Conservation (phyloP, 1,139 yeast genomes). For the Candida sp. region DNA sequence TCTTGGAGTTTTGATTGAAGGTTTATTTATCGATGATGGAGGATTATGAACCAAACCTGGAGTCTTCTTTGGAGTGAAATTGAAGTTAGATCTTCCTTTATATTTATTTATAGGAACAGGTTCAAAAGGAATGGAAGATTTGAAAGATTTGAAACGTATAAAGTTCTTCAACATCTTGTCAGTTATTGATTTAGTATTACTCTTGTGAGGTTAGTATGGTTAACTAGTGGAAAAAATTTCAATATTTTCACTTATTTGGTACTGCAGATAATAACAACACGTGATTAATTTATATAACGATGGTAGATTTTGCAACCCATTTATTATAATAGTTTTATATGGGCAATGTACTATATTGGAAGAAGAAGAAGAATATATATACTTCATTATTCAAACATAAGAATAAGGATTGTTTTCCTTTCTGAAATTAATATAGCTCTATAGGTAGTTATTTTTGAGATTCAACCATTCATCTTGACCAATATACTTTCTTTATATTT, state of each 20-base stretch:
- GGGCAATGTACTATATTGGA: no score
- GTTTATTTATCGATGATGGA: slow-evolving; percentile 25
- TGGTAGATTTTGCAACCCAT: not conserved
- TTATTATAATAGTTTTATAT: no score
- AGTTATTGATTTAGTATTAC: slow-evolving; percentile 28
- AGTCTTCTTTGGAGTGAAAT: slow-evolving; percentile 39
- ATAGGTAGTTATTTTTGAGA: no score
- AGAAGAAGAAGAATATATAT: no score
- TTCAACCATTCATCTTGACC: no score
- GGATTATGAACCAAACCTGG: slow-evolving; percentile 41
- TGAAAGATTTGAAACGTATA: slow-evolving; percentile 36
- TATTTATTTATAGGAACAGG: slow-evolving; percentile 37
- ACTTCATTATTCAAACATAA: no score
- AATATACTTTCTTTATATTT: no score
- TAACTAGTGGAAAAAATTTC: not conserved
- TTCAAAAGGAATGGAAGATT: slow-evolving; percentile 23
- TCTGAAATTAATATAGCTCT: no score
- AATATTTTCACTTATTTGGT: not conserved
- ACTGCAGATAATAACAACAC: not conserved
- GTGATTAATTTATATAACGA: no score
- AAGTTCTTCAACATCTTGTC: slow-evolving; percentile 29
- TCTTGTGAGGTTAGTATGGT: not conserved
- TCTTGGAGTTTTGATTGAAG: slow-evolving; percentile 54
- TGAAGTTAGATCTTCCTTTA: slow-evolving; percentile 35
- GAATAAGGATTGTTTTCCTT: no score